phyloP scores from a whole-genome alignment of 106 monocot genomes.

The Vanilla planifolia region DNA sequence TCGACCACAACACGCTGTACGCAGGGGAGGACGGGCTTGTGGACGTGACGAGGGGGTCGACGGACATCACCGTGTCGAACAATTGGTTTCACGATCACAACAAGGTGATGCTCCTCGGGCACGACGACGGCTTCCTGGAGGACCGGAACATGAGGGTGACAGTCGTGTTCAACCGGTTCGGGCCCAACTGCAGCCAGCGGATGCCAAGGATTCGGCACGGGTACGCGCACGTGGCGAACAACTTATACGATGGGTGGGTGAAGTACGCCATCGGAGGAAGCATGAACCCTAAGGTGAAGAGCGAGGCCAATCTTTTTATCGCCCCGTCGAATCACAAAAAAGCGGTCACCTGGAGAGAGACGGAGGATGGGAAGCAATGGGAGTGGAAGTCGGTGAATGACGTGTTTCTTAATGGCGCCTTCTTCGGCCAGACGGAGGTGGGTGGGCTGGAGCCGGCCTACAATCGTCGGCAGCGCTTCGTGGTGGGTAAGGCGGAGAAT shows the following conservation, averaged over 20 bases:
- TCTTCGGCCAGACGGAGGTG: conserved; percentile 34
- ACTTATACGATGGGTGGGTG: conserved; percentile 73
- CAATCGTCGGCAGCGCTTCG: conserved; percentile 34
- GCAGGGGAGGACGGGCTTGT: conserved; percentile 54
- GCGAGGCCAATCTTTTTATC: conserved; percentile 60
- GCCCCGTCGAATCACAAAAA: conserved; percentile 35
- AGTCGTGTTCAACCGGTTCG: conserved; percentile 56
- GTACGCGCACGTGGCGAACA: conserved; percentile 81
- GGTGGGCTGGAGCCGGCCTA: conserved; percentile 25
- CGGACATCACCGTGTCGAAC: conserved; percentile 65
- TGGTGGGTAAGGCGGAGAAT: conserved; percentile 4
- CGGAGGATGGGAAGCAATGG: conserved; percentile 12
- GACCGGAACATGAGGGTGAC: conserved; percentile 51
- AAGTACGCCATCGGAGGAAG: conserved; percentile 83
- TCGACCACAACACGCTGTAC: conserved; percentile 83
- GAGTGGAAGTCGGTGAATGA: conserved; percentile 60
- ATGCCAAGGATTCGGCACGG: conserved; percentile 76
- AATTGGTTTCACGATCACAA: conserved; percentile 82
- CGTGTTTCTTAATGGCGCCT: conserved; percentile 56
- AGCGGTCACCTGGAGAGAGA: conserved; percentile 39
- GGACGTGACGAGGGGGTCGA: conserved; percentile 72
- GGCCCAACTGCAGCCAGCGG: conserved; percentile 60
- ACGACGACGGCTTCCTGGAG: conserved; percentile 40
- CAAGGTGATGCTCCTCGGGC: conserved; percentile 84
- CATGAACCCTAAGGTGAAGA: conserved; percentile 62